Conservation (phyloP, 2,329 filamentous ascomycete species). For the Aureobasidium vineae region DNA sequence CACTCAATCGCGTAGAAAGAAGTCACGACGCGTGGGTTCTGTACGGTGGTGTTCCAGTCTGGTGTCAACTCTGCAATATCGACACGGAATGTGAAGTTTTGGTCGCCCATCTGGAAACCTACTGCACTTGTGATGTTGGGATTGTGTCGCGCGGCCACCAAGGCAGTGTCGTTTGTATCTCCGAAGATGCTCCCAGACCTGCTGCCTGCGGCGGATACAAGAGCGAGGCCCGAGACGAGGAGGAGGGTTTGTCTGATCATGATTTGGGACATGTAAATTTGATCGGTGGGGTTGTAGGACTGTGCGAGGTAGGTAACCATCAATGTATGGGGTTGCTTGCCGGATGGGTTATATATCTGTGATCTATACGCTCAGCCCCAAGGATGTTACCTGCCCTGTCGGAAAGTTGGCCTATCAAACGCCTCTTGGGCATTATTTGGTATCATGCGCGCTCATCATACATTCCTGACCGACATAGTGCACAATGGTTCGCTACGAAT, state of each 20-base stretch:
- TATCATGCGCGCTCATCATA: neutral
- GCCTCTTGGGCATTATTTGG: neutral
- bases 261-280: neutral
- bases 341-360: neutral
- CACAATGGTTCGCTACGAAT: neutral
- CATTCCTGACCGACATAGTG: neutral
- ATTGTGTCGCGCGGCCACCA: neutral
- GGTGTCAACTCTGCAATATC: slow-evolving; percentile 4
- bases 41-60: neutral
- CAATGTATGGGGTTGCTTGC: neutral
- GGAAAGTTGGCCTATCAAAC: neutral
- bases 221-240: neutral
- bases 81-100: slow-evolving; percentile 18
- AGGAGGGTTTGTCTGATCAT: neutral
- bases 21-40: neutral
- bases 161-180: neutral
- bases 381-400: neutral
- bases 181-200: neutral
- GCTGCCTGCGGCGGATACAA: neutral
- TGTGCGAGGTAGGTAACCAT: neutral
- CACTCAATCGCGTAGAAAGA: slow-evolving; percentile 10
- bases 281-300: neutral
- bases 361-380: neutral
- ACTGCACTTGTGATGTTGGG: slow-evolving; percentile 6
- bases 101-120: neutral